Evolutionary conservation across 176 grass and related monocot genomes (phyloP).

Genomic region (Rhynchospora breviuscula): DNA sequence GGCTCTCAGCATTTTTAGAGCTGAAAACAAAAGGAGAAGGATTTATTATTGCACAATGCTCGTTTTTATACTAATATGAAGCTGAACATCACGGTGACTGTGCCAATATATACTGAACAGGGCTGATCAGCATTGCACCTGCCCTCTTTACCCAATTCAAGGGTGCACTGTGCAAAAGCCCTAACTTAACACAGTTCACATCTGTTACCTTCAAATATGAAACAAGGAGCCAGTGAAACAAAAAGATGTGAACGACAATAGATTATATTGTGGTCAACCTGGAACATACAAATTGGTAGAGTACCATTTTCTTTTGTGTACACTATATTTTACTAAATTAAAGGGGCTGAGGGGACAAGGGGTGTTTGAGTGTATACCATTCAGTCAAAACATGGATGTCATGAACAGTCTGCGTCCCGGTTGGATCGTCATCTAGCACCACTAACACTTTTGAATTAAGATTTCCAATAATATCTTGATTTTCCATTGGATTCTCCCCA

Average conservation of each 20-base stretch:
- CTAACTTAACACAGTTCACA: neutral
- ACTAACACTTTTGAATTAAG: constrained; percentile 71
- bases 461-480: constrained; percentile 41
- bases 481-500: constrained; percentile 61
- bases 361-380: constrained; percentile 44
- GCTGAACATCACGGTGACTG: neutral
- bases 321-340: neutral
- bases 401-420: constrained; percentile 97
- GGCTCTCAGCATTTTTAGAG: neutral
- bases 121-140: neutral
- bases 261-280: neutral
- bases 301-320: neutral
- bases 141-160: neutral
- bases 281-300: neutral
- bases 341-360: neutral
- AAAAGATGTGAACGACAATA: neutral
- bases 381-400: constrained; percentile 95
- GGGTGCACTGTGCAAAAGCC: neutral
- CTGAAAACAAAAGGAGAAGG: neutral
- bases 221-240: neutral
- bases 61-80: neutral
- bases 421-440: constrained; percentile 95
- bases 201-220: neutral
- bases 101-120: neutral
- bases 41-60: neutral